Conservation (phyloP, 805 yeast genomes). For the Wickerhamiella galacta region DNA sequence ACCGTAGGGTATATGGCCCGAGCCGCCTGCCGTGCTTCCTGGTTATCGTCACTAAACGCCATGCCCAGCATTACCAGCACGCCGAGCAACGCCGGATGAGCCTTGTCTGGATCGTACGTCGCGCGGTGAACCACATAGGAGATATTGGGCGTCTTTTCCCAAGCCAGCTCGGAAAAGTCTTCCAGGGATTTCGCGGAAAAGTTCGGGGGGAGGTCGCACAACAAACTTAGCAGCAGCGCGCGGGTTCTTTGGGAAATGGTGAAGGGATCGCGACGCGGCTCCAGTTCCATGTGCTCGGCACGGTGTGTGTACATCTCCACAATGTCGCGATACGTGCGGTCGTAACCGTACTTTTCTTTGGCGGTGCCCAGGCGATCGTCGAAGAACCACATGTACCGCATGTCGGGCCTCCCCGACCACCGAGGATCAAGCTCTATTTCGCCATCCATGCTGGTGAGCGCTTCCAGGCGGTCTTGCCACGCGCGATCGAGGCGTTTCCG, state of each 20-base stretch:
- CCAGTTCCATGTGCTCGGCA: slow-evolving; percentile 1
- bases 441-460: too few relatives aligned
- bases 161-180: slow-evolving; percentile 12
- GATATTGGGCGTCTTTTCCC: slow-evolving; percentile 14
- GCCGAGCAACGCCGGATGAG: slow-evolving; percentile 16
- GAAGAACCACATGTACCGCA: slow-evolving; percentile 19
- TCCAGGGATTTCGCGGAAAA: slow-evolving; percentile 5
- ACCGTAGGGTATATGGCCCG: slow-evolving; percentile 10
- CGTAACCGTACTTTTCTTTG: slow-evolving; percentile 15
- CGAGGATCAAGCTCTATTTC: too few relatives aligned
- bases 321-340: slow-evolving; percentile 12
- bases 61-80: slow-evolving; percentile 18
- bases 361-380: slow-evolving; percentile 14
- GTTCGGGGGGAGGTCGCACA: slow-evolving; percentile 5
- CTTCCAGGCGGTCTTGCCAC: too few relatives aligned
- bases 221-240: slow-evolving; percentile 1
- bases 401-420: too few relatives aligned
- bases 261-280: not conserved
- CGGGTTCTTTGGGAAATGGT: not conserved
- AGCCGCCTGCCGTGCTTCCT: slow-evolving; percentile 10
- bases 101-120: slow-evolving; percentile 15
- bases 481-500: too few relatives aligned
- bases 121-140: slow-evolving; percentile 16
- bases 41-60: slow-evolving; percentile 12
- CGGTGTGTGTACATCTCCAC: slow-evolving; percentile 8